Percentiles rank a stretch among this genome's conserved stretches.
Conservation (phyloP, 805 yeast species). For the Pichia heedii region DNA sequence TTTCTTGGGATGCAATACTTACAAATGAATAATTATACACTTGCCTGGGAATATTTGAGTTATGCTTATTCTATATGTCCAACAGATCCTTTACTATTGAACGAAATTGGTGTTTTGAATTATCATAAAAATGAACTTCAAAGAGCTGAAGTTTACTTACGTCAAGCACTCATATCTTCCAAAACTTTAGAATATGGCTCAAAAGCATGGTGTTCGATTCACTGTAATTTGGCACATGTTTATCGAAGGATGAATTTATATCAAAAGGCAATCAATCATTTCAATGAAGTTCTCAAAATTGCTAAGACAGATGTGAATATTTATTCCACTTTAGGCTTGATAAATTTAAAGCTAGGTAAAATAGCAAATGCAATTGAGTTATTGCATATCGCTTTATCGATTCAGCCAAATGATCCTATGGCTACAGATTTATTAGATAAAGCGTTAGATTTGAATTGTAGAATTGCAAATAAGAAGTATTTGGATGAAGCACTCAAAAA, state of each 20-base stretch:
- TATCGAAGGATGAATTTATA: constrained; percentile 57
- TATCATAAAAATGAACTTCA: constrained; percentile 63
- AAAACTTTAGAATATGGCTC: constrained; percentile 65
- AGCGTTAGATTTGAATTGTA: constrained; percentile 57
- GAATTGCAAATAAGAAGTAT: constrained; percentile 17
- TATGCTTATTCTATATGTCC: constrained; percentile 73
- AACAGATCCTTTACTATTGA: constrained; percentile 77
- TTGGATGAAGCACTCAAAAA: constrained; percentile 1
- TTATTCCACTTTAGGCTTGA: constrained; percentile 76
- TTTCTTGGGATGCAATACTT: constrained; percentile 95
- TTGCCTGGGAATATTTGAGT: constrained; percentile 79
- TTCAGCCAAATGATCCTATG: constrained; percentile 73
- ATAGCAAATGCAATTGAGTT: constrained; percentile 59
- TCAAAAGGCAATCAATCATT: constrained; percentile 63
- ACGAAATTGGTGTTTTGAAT: constrained; percentile 88
- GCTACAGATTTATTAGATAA: constrained; percentile 74
- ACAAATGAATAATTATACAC: constrained; percentile 70
- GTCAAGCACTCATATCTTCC: constrained; percentile 64
- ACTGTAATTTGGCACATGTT: constrained; percentile 82
- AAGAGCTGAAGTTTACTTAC: constrained; percentile 63
- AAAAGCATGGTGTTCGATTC: constrained; percentile 76
- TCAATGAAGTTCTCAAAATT: constrained; percentile 63
- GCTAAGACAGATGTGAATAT: constrained; percentile 63
- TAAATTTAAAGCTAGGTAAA: constrained; percentile 63
- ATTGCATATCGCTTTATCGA: constrained; percentile 72